Evolutionary conservation across 2,329 filamentous ascomycete species (phyloP).

Genomic region (Volutella citrinella): DNA sequence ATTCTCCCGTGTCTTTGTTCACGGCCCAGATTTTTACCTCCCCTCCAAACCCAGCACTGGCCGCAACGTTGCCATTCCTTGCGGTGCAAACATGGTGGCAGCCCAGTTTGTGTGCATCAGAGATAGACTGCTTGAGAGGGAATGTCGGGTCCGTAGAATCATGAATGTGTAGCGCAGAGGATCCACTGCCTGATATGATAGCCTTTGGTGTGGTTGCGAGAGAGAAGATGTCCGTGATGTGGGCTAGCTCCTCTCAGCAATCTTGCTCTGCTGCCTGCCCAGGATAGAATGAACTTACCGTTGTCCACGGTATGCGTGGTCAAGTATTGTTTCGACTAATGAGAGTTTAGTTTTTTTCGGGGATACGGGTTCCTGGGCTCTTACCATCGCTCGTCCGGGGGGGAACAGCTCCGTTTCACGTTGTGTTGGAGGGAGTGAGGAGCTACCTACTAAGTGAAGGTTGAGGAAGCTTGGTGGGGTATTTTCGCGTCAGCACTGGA

Average conservation of each 20-base stretch:
- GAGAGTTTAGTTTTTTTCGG: background rate
- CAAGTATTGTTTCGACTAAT: conserved; percentile 95
- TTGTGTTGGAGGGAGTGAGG: conserved; percentile 25
- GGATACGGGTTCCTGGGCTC: conserved; percentile 1
- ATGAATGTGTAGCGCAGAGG: conserved; percentile 78
- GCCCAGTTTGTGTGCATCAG: conserved; percentile 79
- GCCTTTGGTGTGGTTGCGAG: conserved; percentile 71
- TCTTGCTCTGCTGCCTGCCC: too few relatives aligned
- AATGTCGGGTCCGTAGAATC: conserved; percentile 69
- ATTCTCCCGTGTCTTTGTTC: conserved; percentile 54
- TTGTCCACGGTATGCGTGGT: conserved; percentile 87
- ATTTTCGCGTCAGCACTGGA: too few relatives aligned
- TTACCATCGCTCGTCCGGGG: conserved; percentile 27
- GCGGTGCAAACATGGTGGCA: conserved; percentile 82
- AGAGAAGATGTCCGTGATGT: conserved; percentile 80
- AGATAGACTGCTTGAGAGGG: conserved; percentile 74
- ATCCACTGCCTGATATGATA: conserved; percentile 81
- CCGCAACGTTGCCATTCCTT: conserved; percentile 68
- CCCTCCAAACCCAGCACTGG: conserved; percentile 85
- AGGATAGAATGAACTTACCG: conserved; percentile 55
- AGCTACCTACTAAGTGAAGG: background rate
- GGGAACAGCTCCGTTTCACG: conserved; percentile 16
- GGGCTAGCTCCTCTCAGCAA: too few relatives aligned
- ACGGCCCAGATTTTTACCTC: conserved; percentile 81
- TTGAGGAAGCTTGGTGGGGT: conserved; percentile 8